These are phyloP conservation scores for Sporobolomyces pararoseus DNA, from an alignment of 768 basidiomycete genomes.

Conservation along the genomic window DNA sequence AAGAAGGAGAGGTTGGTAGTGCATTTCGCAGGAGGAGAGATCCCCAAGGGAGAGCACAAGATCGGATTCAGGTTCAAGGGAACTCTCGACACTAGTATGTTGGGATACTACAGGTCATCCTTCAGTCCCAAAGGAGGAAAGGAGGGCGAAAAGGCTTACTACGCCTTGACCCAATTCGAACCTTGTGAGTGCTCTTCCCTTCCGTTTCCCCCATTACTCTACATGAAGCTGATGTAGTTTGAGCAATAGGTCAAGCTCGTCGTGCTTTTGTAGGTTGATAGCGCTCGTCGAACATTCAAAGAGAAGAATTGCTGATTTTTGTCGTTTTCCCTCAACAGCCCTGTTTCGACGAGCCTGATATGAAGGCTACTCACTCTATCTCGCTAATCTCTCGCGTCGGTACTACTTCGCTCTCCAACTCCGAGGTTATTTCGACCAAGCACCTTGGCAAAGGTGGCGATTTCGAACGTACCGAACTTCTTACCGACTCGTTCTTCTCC, in stretches of 20 bases:
- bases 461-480: slow-evolving; percentile 35
- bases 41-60: slow-evolving; percentile 56
- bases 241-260: slow-evolving; percentile 31
- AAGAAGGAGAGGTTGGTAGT: slow-evolving; percentile 65
- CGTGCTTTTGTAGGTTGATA: slow-evolving; percentile 46
- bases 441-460: slow-evolving; percentile 47
- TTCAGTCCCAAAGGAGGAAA: slow-evolving; percentile 46
- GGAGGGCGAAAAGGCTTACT: slow-evolving; percentile 43
- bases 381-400: slow-evolving; percentile 59
- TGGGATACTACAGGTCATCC: slow-evolving; percentile 40
- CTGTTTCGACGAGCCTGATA: slow-evolving; percentile 87
- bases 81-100: slow-evolving; percentile 57
- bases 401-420: slow-evolving; percentile 79
- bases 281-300: neutral
- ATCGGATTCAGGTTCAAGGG: slow-evolving; percentile 65
- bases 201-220: neutral
- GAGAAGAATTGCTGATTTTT: neutral
- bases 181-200: slow-evolving; percentile 49
- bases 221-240: neutral
- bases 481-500: slow-evolving; percentile 46
- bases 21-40: slow-evolving; percentile 54
- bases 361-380: slow-evolving; percentile 71
- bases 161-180: slow-evolving; percentile 86
- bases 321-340: slow-evolving; percentile 51
- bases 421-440: slow-evolving; percentile 68